phyloP scores from a whole-genome alignment of 345 rosid genomes.

The Euphorbia peplus region DNA sequence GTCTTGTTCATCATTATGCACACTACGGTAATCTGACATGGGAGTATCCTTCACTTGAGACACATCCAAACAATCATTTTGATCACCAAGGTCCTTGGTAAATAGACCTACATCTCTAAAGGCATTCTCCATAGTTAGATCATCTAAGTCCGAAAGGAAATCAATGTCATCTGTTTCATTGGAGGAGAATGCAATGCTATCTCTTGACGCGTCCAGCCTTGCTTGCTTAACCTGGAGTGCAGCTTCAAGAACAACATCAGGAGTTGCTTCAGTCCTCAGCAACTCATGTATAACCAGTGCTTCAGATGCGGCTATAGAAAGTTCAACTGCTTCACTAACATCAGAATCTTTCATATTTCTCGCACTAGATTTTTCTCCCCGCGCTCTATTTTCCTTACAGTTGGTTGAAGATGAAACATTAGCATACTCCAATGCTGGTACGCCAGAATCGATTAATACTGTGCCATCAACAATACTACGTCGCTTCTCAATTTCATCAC shows the following conservation, averaged over 20 bases:
- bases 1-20: constrained; percentile 18
- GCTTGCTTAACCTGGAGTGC: constrained; percentile 59
- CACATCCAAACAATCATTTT: constrained; percentile 23
- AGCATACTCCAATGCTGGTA: constrained; percentile 13
- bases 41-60: constrained; percentile 51
- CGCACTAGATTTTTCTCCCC: constrained; percentile 21
- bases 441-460: constrained; percentile 3
- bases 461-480: constrained; percentile 9
- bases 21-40: constrained; percentile 19
- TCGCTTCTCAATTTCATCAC: constrained; percentile 10
- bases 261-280: constrained; percentile 32
- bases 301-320: constrained; percentile 69
- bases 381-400: constrained; percentile 1
- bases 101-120: constrained; percentile 52
- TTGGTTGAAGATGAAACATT: constrained; percentile 2
- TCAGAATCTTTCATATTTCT: constrained; percentile 32
- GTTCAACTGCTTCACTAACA: constrained; percentile 44
- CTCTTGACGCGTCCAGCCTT: constrained; percentile 38
- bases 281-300: constrained; percentile 56
- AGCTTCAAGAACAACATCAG: constrained; percentile 49
- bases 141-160: constrained; percentile 41
- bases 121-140: constrained; percentile 44
- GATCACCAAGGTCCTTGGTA: constrained; percentile 20
- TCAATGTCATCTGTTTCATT: constrained; percentile 36
- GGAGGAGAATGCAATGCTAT: constrained; percentile 17